phyloP scores from a whole-genome alignment of 1,284 basidiomycete species.

The Termitomyces sp. region DNA sequence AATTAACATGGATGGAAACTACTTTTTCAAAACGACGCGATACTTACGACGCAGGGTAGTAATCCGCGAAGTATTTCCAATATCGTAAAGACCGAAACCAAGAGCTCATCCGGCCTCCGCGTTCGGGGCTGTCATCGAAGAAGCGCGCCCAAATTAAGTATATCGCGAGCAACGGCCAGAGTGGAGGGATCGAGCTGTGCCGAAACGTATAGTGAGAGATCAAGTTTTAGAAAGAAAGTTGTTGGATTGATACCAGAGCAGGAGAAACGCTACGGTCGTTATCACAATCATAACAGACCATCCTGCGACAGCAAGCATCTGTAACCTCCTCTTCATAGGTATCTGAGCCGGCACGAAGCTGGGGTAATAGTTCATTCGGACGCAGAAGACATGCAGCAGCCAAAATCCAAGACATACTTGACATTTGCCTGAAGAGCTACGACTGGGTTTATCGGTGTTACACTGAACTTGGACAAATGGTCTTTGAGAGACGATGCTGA shows the following conservation, averaged over 20 bases:
- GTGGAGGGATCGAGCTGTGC: constrained; percentile 76
- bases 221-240: constrained; percentile 1
- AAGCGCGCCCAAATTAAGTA: constrained; percentile 81
- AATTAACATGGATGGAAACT: constrained; percentile 7
- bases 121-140: constrained; percentile 74
- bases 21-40: neutral
- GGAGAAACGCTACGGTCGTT: constrained; percentile 65
- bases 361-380: neutral
- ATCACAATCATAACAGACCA: constrained; percentile 83
- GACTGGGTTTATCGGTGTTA: constrained; percentile 53
- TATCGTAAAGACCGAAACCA: constrained; percentile 71
- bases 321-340: constrained; percentile 75
- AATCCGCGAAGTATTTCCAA: constrained; percentile 88
- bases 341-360: constrained; percentile 73
- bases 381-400: neutral
- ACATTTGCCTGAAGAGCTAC: constrained; percentile 61
- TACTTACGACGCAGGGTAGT: constrained; percentile 87
- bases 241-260: constrained; percentile 63
- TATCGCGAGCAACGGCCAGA: constrained; percentile 83
- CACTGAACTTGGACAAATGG: constrained; percentile 52
- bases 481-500: constrained; percentile 53
- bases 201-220: constrained; percentile 3
- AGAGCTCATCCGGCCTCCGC: constrained; percentile 72
- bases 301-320: constrained; percentile 81
- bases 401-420: constrained; percentile 45